These are phyloP conservation scores for Phaffomyces thermotolerans DNA, from an alignment of 805 yeast species.

Conservation along the genomic window DNA sequence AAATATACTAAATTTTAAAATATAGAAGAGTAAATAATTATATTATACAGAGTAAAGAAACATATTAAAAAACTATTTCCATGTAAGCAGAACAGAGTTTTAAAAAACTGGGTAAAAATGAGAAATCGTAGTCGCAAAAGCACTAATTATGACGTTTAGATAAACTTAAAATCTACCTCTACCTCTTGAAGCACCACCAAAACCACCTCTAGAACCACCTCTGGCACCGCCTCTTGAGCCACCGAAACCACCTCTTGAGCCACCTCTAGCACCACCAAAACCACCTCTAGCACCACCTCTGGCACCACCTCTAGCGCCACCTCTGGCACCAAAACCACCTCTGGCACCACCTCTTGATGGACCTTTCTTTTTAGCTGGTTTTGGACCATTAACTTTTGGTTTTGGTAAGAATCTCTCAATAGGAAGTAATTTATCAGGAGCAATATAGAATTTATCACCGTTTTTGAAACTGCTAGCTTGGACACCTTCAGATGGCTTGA, in stretches of 20 bases:
- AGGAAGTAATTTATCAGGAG: conserved; percentile 91
- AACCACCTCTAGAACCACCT: conserved; percentile 31
- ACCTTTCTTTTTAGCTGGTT: conserved; percentile 62
- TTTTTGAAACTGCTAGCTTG: conserved; percentile 88
- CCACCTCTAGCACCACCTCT: conserved; percentile 31
- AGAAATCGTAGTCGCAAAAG: not conserved
- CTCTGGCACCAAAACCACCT: conserved; percentile 24
- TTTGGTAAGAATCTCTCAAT: conserved; percentile 95
- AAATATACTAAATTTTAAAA: not conserved
- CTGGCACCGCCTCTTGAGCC: conserved; percentile 24
- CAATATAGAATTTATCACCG: conserved; percentile 95
- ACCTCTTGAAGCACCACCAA: conserved; percentile 25
- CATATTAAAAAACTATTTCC: not conserved
- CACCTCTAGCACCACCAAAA: conserved; percentile 27
- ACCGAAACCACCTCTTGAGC: conserved; percentile 30
- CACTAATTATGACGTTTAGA: not conserved
- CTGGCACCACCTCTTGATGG: conserved; percentile 25
- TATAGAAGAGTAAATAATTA: not conserved
- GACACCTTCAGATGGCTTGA: conserved; percentile 94
- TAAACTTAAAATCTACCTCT: conserved; percentile 22
- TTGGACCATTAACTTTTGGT: conserved; percentile 83
- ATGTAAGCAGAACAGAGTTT: conserved; percentile 1
- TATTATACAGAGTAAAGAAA: conserved; percentile 3
- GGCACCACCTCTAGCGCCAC: conserved; percentile 20
- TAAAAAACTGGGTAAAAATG: not conserved